A percentile compares a stretch with the other conserved stretches of the same genome.
These are phyloP conservation scores for Cytospora mali DNA, from an alignment of 2,329 filamentous ascomycete species.

Conservation along the genomic window DNA sequence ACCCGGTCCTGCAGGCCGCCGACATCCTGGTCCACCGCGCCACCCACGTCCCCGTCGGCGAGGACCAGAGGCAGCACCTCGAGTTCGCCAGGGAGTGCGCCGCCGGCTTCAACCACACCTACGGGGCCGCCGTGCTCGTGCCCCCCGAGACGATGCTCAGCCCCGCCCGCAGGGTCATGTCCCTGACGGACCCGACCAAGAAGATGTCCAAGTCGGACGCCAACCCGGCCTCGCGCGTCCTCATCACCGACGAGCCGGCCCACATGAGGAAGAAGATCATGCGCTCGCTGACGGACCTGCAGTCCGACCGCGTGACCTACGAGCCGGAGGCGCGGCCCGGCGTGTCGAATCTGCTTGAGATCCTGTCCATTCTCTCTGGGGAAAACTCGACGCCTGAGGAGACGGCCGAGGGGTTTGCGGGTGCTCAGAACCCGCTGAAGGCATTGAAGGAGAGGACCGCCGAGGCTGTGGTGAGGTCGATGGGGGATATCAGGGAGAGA, in stretches of 20 bases:
- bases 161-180: conserved; percentile 88
- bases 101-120: conserved; percentile 80
- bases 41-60: conserved; percentile 95
- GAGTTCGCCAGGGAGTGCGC: conserved; percentile 89
- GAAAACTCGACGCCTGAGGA: conserved; percentile 43
- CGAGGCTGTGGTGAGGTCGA: conserved; percentile 53
- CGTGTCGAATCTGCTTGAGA: conserved; percentile 82
- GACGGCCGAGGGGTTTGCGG: conserved; percentile 44
- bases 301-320: conserved; percentile 65
- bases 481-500: conserved; percentile 52
- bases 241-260: conserved; percentile 72
- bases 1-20: conserved; percentile 92
- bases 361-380: conserved; percentile 68
- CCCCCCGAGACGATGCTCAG: conserved; percentile 73
- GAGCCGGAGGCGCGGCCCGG: conserved; percentile 72
- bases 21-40: conserved; percentile 82
- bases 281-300: conserved; percentile 75
- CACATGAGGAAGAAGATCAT: conserved; percentile 71
- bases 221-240: conserved; percentile 73
- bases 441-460: conserved; percentile 58
- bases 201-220: conserved; percentile 96
- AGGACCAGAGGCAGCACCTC: conserved; percentile 91
- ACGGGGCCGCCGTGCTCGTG: conserved; percentile 61
- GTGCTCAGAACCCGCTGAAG: conserved; percentile 39
- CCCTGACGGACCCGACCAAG: conserved; percentile 70